phyloP scores from a whole-genome alignment of 108 stramenopile genomes.

The Fistulifera pelliculosa region DNA sequence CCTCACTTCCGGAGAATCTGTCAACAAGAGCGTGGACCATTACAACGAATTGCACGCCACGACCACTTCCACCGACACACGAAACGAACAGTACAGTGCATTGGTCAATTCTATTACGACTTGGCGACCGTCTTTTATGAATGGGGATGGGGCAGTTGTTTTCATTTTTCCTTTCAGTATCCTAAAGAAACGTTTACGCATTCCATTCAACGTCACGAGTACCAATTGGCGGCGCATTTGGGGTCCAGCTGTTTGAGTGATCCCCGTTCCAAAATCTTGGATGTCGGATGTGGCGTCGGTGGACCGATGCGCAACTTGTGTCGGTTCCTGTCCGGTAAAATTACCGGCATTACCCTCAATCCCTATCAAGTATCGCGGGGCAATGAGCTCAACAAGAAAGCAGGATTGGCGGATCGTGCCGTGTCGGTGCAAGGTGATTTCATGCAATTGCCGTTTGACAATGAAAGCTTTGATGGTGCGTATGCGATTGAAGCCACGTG shows the following conservation, averaged over 20 bases:
- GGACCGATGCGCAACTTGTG: conserved; percentile 94
- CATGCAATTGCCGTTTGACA: conserved; percentile 82
- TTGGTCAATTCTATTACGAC: conserved; percentile 86
- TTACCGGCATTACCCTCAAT: conserved; percentile 82
- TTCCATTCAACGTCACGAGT: conserved; percentile 86
- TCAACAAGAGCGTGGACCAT: conserved; percentile 34
- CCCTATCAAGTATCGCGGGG: conserved; percentile 86
- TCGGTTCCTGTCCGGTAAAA: conserved; percentile 54
- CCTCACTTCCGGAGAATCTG: conserved; percentile 30
- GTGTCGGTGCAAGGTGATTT: conserved; percentile 72
- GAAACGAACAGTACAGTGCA: conserved; percentile 57
- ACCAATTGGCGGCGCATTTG: conserved; percentile 64
- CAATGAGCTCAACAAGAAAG: conserved; percentile 58
- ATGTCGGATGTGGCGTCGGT: conserved; percentile 94
- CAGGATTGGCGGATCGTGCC: conserved; percentile 1
- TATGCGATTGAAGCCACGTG: conserved; percentile 94
- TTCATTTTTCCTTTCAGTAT: conserved; percentile 87
- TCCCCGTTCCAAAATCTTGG: conserved; percentile 45
- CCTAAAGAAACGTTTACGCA: conserved; percentile 73
- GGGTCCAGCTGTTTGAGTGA: conserved; percentile 1
- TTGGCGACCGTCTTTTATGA: conserved; percentile 94
- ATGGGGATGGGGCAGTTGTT: conserved; percentile 88
- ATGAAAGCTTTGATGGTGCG: conserved; percentile 66
- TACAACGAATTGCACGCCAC: conserved; percentile 41
- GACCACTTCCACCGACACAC: conserved; percentile 21